Evolutionary conservation across 768 basidiomycete species (phyloP).

Genomic region (Hypsizygus marmoreus): DNA sequence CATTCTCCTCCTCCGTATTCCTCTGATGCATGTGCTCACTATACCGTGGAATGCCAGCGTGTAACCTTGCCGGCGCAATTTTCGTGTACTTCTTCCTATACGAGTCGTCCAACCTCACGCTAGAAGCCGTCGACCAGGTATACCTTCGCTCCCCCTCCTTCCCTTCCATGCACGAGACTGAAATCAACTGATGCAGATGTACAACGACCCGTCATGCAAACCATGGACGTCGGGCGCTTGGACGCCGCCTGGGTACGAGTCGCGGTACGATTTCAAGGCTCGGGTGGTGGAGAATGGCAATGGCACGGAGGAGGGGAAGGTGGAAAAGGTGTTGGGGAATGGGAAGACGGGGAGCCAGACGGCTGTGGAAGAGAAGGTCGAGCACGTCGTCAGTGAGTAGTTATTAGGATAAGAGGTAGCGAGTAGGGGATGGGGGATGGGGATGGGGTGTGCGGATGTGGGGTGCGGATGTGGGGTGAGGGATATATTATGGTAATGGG

Average conservation of each 20-base stretch:
- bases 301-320: no score
- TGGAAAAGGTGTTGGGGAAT: no score
- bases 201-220: constrained; percentile 61
- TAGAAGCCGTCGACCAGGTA: constrained; percentile 65
- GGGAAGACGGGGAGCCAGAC: no score
- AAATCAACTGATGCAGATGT: constrained; percentile 46
- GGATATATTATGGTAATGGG: no score
- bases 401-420: no score
- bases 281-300: no score
- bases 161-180: neutral
- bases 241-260: constrained; percentile 58
- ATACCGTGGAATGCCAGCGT: constrained; percentile 33
- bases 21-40: neutral
- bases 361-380: no score
- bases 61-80: constrained; percentile 59
- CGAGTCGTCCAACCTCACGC: constrained; percentile 65
- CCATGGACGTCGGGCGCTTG: constrained; percentile 66
- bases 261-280: constrained; percentile 47
- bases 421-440: no score
- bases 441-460: no score
- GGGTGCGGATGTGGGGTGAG: no score
- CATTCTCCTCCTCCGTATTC: neutral
- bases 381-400: no score
- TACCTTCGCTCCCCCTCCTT: constrained; percentile 16
- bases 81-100: constrained; percentile 77